phyloP scores from a whole-genome alignment of 2,329 filamentous ascomycete genomes.

The Teratosphaeria pseudoeucalypti region DNA sequence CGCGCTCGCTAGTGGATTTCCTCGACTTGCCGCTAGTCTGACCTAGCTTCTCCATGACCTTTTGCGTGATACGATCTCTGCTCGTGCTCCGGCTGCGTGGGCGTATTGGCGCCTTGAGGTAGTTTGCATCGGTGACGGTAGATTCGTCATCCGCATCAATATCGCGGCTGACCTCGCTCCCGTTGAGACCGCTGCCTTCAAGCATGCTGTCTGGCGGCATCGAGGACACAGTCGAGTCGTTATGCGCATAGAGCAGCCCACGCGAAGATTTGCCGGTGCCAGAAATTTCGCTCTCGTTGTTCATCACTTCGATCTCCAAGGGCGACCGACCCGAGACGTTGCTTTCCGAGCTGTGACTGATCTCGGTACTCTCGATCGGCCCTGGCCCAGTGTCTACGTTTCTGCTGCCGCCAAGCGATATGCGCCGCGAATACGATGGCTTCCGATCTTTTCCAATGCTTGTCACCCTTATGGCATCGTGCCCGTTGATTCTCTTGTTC shows the following conservation, averaged over 20 bases:
- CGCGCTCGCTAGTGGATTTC: constrained; percentile 11
- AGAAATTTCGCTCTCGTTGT: constrained; percentile 59
- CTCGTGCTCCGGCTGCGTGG: constrained; percentile 54
- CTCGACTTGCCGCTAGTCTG: constrained; percentile 36
- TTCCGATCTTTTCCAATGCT: constrained; percentile 66
- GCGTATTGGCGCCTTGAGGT: constrained; percentile 48
- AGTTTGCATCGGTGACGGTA: constrained; percentile 24
- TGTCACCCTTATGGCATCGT: constrained; percentile 78
- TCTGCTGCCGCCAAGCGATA: constrained; percentile 46
- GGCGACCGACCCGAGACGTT: constrained; percentile 59
- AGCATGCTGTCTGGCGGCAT: constrained; percentile 65
- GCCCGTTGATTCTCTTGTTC: constrained; percentile 36
- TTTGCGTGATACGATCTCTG: constrained; percentile 56
- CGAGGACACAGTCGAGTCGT: constrained; percentile 76
- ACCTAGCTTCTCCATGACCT: constrained; percentile 57
- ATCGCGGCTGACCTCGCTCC: constrained; percentile 41
- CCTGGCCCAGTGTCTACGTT: constrained; percentile 26
- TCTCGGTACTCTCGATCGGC: constrained; percentile 26
- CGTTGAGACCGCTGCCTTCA: constrained; percentile 41
- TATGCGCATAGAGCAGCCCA: constrained; percentile 53
- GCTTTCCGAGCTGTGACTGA: constrained; percentile 73
- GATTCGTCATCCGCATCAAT: constrained; percentile 20
- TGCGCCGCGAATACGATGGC: constrained; percentile 57
- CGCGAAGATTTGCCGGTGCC: constrained; percentile 36
- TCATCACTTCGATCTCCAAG: constrained; percentile 79